Evolutionary conservation across 1,284 basidiomycete genomes (phyloP).

Genomic region (Hortiboletus rubellus): DNA sequence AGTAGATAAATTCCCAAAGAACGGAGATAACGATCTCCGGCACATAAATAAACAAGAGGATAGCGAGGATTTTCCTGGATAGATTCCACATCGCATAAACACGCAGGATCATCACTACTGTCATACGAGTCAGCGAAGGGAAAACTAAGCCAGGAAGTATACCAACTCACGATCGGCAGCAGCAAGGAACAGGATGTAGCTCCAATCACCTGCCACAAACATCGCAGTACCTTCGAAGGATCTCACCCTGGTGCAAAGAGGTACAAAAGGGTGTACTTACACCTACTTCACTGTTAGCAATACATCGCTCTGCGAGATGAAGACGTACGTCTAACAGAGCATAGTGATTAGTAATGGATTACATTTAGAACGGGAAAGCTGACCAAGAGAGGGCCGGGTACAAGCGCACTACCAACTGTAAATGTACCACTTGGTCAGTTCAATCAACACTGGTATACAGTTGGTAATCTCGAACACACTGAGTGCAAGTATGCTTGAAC

Average conservation of each 20-base stretch:
- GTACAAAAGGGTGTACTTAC: background rate
- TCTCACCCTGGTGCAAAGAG: background rate
- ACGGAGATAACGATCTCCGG: background rate
- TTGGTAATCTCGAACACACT: background rate
- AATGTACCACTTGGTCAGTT: background rate
- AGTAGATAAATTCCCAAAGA: background rate
- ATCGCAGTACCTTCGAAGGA: background rate
- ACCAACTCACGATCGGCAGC: constrained; percentile 2
- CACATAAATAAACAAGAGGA: background rate
- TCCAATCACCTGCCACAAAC: background rate
- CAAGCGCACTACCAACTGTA: background rate
- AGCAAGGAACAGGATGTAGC: background rate
- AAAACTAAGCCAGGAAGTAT: background rate
- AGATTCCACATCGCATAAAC: background rate
- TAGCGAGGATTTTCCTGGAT: background rate
- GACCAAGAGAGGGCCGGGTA: background rate
- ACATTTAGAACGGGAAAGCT: background rate
- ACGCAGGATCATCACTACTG: constrained; percentile 6
- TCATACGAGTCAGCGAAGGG: background rate
- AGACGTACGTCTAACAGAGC: background rate
- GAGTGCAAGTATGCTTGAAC: background rate
- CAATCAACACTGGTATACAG: background rate
- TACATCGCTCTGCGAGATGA: too few relatives aligned
- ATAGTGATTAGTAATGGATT: background rate
- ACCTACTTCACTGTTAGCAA: background rate